Conservation (phyloP, 768 basidiomycete species). For the Suillus fuscotomentosus region DNA sequence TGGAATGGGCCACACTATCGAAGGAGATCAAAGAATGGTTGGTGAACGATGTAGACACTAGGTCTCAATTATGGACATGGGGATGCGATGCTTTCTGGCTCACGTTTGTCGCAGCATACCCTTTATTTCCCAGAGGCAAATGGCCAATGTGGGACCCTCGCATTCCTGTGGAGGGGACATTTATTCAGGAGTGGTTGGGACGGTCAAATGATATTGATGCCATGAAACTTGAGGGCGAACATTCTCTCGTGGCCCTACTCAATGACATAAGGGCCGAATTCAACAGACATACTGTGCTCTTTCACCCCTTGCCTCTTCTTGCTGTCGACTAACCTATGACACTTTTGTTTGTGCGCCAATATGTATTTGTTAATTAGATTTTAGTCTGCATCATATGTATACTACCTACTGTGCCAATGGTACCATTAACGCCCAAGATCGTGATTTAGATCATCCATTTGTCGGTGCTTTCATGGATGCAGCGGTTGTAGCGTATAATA, state of each 20-base stretch:
- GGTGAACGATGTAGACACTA: not conserved
- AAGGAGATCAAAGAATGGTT: constrained; percentile 3
- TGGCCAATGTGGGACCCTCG: constrained; percentile 10
- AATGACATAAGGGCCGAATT: not conserved
- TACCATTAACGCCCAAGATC: not conserved
- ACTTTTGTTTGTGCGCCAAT: not conserved
- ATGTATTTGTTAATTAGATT: not conserved
- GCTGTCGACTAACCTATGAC: not conserved
- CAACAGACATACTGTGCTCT: not conserved
- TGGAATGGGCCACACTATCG: not conserved
- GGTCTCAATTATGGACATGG: not conserved
- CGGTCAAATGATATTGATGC: not conserved
- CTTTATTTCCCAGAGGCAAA: constrained; percentile 6
- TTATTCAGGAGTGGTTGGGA: constrained; percentile 6
- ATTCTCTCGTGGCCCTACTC: not conserved
- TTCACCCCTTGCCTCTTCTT: not conserved
- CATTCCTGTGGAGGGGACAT: constrained; percentile 7
- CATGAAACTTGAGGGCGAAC: not conserved
- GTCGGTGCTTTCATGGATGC: not conserved
- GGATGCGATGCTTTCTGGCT: constrained; percentile 11
- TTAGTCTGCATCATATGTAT: not conserved
- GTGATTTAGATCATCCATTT: not conserved
- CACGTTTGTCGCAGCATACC: constrained; percentile 8
- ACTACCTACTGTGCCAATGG: not conserved
- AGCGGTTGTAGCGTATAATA: not conserved